phyloP scores from a whole-genome alignment of 2,329 filamentous ascomycete species.

The Cladosporium colombiae region DNA sequence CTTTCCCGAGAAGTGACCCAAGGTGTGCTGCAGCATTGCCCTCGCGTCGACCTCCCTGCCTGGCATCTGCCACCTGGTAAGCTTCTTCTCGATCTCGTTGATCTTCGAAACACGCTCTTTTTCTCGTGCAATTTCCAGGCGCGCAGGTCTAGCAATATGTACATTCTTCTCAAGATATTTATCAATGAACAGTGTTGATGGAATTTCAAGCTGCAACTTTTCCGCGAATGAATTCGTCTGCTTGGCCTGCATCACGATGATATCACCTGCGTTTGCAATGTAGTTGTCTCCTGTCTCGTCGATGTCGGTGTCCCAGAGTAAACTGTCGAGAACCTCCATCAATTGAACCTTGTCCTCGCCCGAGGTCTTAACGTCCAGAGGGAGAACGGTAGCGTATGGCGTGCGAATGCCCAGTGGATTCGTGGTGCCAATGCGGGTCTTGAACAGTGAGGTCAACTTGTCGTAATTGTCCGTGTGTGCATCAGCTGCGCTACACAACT shows the following conservation, averaged over 20 bases:
- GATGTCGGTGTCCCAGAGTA: slow-evolving; percentile 35
- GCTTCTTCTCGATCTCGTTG: slow-evolving; percentile 37
- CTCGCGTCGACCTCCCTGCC: slow-evolving; percentile 39
- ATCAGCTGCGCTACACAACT: slow-evolving; percentile 6
- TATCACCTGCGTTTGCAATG: slow-evolving; percentile 52
- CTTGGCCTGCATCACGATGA: slow-evolving; percentile 54
- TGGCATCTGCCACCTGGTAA: slow-evolving; percentile 40
- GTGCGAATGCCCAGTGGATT: slow-evolving; percentile 26
- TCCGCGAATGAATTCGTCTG: slow-evolving; percentile 36
- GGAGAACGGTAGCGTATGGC: slow-evolving; percentile 25
- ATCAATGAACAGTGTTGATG: slow-evolving; percentile 58
- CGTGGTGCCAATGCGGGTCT: slow-evolving; percentile 30
- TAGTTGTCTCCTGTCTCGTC: slow-evolving; percentile 29
- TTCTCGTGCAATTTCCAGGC: slow-evolving; percentile 41
- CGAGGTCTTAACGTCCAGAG: slow-evolving; percentile 23
- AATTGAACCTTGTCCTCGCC: slow-evolving; percentile 16
- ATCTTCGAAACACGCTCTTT: slow-evolving; percentile 36
- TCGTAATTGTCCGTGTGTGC: slow-evolving; percentile 6
- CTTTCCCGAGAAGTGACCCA: slow-evolving; percentile 36
- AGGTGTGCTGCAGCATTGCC: slow-evolving; percentile 39
- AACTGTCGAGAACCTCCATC: slow-evolving; percentile 30
- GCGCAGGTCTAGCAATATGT: slow-evolving; percentile 50
- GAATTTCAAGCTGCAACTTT: slow-evolving; percentile 52
- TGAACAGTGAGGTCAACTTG: slow-evolving; percentile 30
- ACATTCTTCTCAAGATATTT: slow-evolving; percentile 59